A percentile compares a stretch with the other conserved stretches of the same genome.
phyloP scores from a whole-genome alignment of 2,329 filamentous ascomycete species.

The Alternaria gansuensis region DNA sequence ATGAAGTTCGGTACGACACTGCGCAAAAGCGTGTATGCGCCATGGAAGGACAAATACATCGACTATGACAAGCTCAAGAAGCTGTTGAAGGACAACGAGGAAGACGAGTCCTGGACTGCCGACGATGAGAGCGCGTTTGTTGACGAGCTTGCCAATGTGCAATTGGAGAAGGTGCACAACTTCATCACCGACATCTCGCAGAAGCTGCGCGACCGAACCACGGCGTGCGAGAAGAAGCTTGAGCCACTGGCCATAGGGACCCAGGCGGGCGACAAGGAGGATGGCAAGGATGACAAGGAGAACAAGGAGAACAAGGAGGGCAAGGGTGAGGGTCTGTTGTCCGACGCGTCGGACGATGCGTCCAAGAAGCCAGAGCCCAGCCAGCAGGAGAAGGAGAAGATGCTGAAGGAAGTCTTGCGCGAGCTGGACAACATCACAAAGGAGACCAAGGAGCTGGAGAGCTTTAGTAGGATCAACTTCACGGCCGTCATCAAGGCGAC shows the following conservation, averaged over 20 bases:
- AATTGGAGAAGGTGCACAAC: slow-evolving; percentile 91
- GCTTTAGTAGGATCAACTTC: slow-evolving; percentile 96
- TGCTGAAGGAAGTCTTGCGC: slow-evolving; percentile 74
- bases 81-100: slow-evolving; percentile 76
- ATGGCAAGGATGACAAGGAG: slow-evolving; percentile 27
- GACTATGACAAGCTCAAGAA: slow-evolving; percentile 94
- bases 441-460: slow-evolving; percentile 91
- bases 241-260: slow-evolving; percentile 63
- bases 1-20: slow-evolving; percentile 97
- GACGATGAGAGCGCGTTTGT: slow-evolving; percentile 93
- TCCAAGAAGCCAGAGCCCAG: slow-evolving; percentile 39
- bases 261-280: slow-evolving; percentile 32
- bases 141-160: slow-evolving; percentile 91
- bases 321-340: slow-evolving; percentile 25
- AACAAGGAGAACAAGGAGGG: slow-evolving; percentile 16
- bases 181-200: slow-evolving; percentile 87
- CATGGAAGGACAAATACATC: slow-evolving; percentile 94
- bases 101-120: slow-evolving; percentile 81
- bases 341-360: slow-evolving; percentile 28
- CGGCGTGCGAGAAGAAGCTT: slow-evolving; percentile 72
- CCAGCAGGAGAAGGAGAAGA: slow-evolving; percentile 57
- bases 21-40: slow-evolving; percentile 77
- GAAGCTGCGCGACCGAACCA: slow-evolving; percentile 80
- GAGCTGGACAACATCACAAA: slow-evolving; percentile 89
- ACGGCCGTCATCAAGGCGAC: slow-evolving; percentile 97